phyloP scores from a whole-genome alignment of 2,329 filamentous ascomycete genomes.

The Cladosporium austrohemisphaericum region DNA sequence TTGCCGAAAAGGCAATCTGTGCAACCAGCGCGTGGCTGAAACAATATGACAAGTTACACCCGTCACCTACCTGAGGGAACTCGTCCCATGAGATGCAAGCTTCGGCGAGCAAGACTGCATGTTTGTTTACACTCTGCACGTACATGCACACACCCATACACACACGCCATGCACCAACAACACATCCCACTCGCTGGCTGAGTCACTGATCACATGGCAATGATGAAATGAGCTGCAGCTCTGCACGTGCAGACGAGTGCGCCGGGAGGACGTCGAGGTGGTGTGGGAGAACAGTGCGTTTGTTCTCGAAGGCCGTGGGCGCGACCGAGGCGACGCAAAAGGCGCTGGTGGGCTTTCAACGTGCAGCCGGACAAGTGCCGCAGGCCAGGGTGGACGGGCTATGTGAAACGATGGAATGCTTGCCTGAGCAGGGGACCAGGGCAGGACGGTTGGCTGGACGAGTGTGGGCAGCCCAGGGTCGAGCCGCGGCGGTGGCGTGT shows the following conservation, averaged over 20 bases:
- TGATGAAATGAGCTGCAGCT: no score
- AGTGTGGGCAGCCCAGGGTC: constrained; percentile 3
- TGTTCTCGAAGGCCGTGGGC: constrained; percentile 3
- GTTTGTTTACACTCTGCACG: constrained; percentile 1
- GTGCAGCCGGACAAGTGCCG: constrained; percentile 4
- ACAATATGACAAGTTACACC: no score
- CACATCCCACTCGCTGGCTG: not conserved
- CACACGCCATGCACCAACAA: not conserved
- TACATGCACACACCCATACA: not conserved
- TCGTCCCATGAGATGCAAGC: no score
- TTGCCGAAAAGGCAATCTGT: no score
- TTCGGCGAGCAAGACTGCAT: not conserved
- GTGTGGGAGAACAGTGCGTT: not conserved
- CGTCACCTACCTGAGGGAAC: no score
- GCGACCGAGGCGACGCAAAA: not conserved
- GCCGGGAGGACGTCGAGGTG: no score
- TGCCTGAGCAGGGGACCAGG: constrained; percentile 3
- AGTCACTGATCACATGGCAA: no score
- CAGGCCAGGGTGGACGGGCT: constrained; percentile 3
- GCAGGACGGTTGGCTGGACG: not conserved
- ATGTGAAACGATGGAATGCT: constrained; percentile 9
- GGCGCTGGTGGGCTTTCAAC: not conserved
- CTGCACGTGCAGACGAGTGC: no score
- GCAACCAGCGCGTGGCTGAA: not conserved
- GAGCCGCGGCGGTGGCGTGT: not conserved